Percentiles rank a stretch among this genome's conserved stretches.
Conservation (phyloP, 192 early-diverging fungal genomes). For the Hyaloraphidium curvatum region DNA sequence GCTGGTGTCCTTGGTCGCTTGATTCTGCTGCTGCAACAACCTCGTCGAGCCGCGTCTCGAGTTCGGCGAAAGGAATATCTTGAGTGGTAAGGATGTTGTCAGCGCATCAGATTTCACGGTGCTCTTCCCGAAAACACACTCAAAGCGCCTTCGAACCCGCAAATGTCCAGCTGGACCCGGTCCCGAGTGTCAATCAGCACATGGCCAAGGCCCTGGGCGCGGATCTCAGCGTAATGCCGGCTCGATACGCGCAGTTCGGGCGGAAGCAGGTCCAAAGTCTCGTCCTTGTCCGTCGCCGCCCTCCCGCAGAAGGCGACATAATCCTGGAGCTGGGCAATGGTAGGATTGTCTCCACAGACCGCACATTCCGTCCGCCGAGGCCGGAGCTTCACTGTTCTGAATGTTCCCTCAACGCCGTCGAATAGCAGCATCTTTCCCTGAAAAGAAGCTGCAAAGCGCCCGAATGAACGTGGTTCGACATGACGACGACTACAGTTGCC, state of each 20-base stretch:
- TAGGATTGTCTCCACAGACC: constrained; percentile 72
- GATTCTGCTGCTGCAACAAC: constrained; percentile 7
- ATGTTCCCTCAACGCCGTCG: constrained; percentile 50
- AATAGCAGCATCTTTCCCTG: constrained; percentile 52
- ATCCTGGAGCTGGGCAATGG: constrained; percentile 50
- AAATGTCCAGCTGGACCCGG: constrained; percentile 66
- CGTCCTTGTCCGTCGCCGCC: constrained; percentile 53
- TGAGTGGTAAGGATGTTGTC: neutral
- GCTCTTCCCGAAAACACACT: neutral
- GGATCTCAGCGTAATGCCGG: constrained; percentile 27
- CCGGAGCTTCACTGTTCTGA: constrained; percentile 65
- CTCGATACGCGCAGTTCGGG: constrained; percentile 24
- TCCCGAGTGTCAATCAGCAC: constrained; percentile 81
- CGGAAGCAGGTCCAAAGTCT: constrained; percentile 14
- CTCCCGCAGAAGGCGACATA: constrained; percentile 82
- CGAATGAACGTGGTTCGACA: no score
- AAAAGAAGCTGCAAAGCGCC: constrained; percentile 13
- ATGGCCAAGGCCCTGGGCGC: constrained; percentile 22
- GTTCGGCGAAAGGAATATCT: constrained; percentile 36
- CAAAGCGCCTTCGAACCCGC: constrained; percentile 38
- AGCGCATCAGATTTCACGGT: neutral
- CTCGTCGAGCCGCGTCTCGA: constrained; percentile 20
- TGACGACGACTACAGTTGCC: constrained; percentile 6
- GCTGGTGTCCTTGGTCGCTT: neutral
- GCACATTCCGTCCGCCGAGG: constrained; percentile 45